Conservation (phyloP, 2,329 filamentous ascomycete genomes). For the Byssoonygena ceratinophila region DNA sequence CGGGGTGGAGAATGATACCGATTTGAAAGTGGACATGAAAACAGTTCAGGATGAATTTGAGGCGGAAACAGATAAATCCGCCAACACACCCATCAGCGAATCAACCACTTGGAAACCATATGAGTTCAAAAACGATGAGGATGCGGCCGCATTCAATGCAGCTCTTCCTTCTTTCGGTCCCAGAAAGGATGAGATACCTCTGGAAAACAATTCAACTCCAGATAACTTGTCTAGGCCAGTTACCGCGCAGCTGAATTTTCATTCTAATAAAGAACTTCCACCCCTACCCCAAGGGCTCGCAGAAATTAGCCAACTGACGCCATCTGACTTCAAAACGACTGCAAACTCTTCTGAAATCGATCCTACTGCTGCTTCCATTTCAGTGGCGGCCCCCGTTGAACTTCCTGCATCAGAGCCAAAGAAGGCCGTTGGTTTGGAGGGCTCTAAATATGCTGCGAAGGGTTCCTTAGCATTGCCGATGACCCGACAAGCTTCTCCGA, state of each 20-base stretch:
- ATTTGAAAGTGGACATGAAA: background rate
- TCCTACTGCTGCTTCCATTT: constrained; percentile 20
- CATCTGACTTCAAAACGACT: constrained; percentile 14
- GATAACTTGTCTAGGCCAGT: background rate
- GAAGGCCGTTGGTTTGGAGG: constrained; percentile 24
- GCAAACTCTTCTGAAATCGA: constrained; percentile 57
- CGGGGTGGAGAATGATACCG: background rate
- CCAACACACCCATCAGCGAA: constrained; percentile 27
- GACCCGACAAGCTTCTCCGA: constrained; percentile 8
- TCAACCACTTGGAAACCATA: constrained; percentile 49
- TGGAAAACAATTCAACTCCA: background rate
- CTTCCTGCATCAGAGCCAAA: constrained; percentile 14
- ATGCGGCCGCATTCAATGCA: constrained; percentile 42
- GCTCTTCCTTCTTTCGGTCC: constrained; percentile 32
- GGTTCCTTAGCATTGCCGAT: constrained; percentile 21
- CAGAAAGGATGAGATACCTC: background rate
- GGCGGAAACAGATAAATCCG: constrained; percentile 22
- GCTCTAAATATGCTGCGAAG: constrained; percentile 28
- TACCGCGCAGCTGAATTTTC: background rate
- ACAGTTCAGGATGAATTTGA: constrained; percentile 28
- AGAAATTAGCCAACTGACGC: constrained; percentile 6
- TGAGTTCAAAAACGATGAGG: constrained; percentile 44
- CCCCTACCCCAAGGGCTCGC: background rate
- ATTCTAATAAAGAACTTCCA: background rate
- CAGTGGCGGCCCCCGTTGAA: constrained; percentile 14